Conservation (phyloP, 208 protist genomes). For the Acanthamoeba castellanii region DNA sequence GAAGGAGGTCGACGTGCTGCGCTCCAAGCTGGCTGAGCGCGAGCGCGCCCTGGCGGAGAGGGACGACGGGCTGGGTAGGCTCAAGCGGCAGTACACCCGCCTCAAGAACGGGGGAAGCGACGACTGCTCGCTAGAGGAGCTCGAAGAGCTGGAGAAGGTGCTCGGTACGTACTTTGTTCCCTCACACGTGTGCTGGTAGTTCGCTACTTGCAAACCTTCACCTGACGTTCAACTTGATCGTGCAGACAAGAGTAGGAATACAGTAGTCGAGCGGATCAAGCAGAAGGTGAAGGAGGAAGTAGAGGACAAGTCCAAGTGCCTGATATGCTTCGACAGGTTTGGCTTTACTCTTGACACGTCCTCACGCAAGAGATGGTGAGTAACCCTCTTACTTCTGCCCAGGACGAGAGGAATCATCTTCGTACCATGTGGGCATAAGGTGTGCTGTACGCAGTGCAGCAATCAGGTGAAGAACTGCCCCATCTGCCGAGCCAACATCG, state of each 20-base stretch:
- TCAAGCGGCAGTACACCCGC: not conserved
- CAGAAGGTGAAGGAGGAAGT: conserved; percentile 18
- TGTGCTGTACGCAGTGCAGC: conserved; percentile 30
- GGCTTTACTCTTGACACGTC: not conserved
- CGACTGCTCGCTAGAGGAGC: conserved; percentile 33
- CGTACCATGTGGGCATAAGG: conserved; percentile 29
- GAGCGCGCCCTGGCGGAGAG: not conserved
- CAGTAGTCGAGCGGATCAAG: conserved; percentile 21
- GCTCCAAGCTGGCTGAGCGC: not conserved
- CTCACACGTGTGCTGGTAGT: not conserved
- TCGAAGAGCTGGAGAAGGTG: not conserved
- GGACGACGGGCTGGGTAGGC: not conserved
- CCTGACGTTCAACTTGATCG: not conserved
- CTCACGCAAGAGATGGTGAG: not conserved
- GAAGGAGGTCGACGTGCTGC: conserved; percentile 11
- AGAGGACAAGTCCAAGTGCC: conserved; percentile 44
- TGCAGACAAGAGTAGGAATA: conserved; percentile 31
- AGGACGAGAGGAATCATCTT: conserved; percentile 55
- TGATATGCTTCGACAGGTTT: conserved; percentile 22
- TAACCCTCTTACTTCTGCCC: not conserved
- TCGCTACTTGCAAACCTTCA: not conserved
- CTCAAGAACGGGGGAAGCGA: conserved; percentile 11
- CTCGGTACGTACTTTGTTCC: not conserved
- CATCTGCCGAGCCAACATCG: conserved; percentile 31
- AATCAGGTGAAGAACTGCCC: conserved; percentile 41